phyloP scores from a whole-genome alignment of 345 rosid species.

The Toxicodendron radicans region DNA sequence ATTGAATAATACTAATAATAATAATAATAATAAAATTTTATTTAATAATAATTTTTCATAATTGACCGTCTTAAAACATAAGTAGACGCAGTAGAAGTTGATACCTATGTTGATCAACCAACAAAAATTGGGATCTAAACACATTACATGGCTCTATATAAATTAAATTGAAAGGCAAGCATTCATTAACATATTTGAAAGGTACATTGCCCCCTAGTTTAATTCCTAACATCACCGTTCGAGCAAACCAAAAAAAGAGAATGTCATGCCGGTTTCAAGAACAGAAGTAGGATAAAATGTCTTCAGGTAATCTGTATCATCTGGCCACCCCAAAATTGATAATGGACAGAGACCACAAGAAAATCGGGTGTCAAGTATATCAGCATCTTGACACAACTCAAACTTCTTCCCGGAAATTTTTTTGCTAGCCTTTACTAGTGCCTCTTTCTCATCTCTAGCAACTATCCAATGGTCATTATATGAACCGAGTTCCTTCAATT shows the following conservation, averaged over 20 bases:
- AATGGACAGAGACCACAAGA: conserved; percentile 90
- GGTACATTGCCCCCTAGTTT: conserved; percentile 88
- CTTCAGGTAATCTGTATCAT: conserved; percentile 78
- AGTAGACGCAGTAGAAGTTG: background rate
- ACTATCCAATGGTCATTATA: conserved; percentile 89
- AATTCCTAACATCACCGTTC: conserved; percentile 94
- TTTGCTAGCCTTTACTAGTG: conserved; percentile 51
- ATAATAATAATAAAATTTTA: too few species aligned
- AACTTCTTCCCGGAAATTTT: conserved; percentile 71
- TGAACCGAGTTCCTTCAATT: conserved; percentile 75
- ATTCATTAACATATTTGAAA: conserved; percentile 64
- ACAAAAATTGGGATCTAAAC: background rate
- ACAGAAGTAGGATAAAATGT: conserved; percentile 90
- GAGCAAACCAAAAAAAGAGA: conserved; percentile 96
- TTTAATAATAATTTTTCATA: too few species aligned
- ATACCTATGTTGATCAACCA: background rate
- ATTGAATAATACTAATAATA: too few species aligned
- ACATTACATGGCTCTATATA: background rate
- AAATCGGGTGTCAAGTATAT: conserved; percentile 98
- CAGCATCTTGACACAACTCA: conserved; percentile 79
- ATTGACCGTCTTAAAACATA: too few species aligned
- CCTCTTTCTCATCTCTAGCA: conserved; percentile 73
- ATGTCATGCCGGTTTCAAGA: conserved; percentile 98
- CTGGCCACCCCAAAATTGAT: conserved; percentile 92
- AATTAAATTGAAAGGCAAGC: conserved; percentile 2